Conservation (phyloP, 2,329 filamentous ascomycete species). For the Alternaria viburni region DNA sequence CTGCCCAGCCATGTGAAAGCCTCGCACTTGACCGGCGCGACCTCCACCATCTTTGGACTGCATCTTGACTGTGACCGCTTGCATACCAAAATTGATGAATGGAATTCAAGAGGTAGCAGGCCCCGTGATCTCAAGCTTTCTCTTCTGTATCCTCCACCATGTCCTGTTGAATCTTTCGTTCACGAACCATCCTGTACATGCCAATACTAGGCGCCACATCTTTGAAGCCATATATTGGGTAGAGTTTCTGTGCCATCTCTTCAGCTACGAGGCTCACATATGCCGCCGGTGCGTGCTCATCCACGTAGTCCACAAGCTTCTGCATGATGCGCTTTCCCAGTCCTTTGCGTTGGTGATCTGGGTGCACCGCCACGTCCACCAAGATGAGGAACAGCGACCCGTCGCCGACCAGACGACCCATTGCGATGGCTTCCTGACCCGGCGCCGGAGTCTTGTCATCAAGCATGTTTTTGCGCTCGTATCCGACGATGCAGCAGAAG, state of each 20-base stretch:
- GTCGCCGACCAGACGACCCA: conserved; percentile 61
- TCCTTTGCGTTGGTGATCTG: conserved; percentile 57
- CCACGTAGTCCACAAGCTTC: conserved; percentile 51
- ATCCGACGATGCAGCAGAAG: conserved; percentile 33
- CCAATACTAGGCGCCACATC: conserved; percentile 43
- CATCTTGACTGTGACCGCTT: neutral
- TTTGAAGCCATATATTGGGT: conserved; percentile 57
- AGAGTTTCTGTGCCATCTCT: conserved; percentile 53
- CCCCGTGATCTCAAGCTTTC: neutral
- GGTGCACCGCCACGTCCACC: conserved; percentile 59
- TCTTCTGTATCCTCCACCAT: neutral
- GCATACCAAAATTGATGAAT: neutral
- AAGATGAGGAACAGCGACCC: conserved; percentile 60
- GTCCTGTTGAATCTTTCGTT: conserved; percentile 17
- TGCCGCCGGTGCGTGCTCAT: conserved; percentile 49
- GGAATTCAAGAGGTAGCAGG: neutral
- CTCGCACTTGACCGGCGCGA: neutral
- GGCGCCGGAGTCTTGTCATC: conserved; percentile 24
- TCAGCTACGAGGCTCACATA: conserved; percentile 58
- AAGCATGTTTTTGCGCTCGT: conserved; percentile 31
- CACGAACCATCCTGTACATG: conserved; percentile 37
- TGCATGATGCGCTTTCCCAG: conserved; percentile 56
- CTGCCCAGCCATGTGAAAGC: neutral
- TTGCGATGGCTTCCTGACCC: conserved; percentile 48
- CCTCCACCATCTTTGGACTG: neutral